phyloP scores from a whole-genome alignment of 305 asterid species.

The Solanum hybrid region DNA sequence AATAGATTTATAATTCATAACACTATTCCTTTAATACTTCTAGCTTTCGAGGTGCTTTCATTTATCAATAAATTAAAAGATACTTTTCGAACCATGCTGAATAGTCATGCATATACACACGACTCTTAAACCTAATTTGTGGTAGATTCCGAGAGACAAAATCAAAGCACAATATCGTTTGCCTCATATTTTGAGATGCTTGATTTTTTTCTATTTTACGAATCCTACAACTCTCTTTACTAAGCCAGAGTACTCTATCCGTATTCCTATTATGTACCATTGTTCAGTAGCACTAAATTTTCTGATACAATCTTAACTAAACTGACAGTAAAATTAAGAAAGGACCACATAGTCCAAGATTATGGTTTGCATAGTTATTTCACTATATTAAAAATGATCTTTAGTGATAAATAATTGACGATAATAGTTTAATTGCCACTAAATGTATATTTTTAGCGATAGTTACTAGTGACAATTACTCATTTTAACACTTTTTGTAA shows the following conservation, averaged over 20 bases:
- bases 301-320: background rate
- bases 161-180: too few relatives aligned
- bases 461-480: background rate
- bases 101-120: too few relatives aligned
- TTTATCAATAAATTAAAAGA: too few relatives aligned
- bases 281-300: background rate
- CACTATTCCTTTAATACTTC: too few relatives aligned
- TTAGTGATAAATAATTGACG: background rate
- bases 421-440: too few relatives aligned
- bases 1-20: background rate
- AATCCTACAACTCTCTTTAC: background rate
- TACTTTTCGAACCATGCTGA: too few relatives aligned
- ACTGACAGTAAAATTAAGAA: background rate
- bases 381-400: rapidly evolving
- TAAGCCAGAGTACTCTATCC: background rate
- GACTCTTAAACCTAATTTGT: too few relatives aligned
- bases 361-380: background rate
- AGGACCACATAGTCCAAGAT: background rate
- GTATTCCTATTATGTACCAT: background rate
- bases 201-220: too few relatives aligned
- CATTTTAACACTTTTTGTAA: background rate
- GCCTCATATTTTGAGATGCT: background rate
- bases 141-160: background rate
- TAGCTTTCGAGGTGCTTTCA: background rate
- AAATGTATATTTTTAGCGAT: background rate